Base-by-base conservation (phyloP, 2,329 filamentous ascomycete genomes). In the Apiospora phragmitis region DNA sequence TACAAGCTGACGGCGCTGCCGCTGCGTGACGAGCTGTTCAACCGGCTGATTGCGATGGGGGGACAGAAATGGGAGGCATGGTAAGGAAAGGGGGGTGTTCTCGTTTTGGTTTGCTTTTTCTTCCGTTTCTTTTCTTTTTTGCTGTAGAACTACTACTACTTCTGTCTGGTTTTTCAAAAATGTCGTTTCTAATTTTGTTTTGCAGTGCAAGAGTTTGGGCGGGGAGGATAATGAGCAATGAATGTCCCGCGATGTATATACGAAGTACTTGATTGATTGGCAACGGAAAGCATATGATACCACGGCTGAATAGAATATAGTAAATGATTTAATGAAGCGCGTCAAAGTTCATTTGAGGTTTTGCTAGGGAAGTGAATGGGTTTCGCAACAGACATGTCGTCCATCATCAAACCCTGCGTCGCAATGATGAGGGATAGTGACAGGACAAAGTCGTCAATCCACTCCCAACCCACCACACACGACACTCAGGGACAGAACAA, bases 51-150 rank as follows among this genome's bases (percentile, higher is more conserved):
- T 70, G 89, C 92, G 2, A 93, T 95, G 81, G 93, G 93, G 1
- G 87, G 87, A 18, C 93, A 96, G 85, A 94, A 94, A 85, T 96
- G 93, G 94, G 92, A 94, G 83, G 87, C 88, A 70, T 93, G 89
- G 90, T 95, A 32, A 62, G 55, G 55, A 18, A 21, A 59, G 35
- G 38, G 32, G 32, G 29, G 38, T 38, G 18, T 62, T 38, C 24
- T 18, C 16, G 32, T 55, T 9, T 11, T 5, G 41, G 41, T 42
- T 47, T n/a, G 18, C 9, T 35, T 47, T 8, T 21, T n/a, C 21
- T 59, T 59, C 3, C 16, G 5, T 3, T n/a, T 62, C 21, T 38
- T n/a, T 14, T 62, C 4, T 24, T 3, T 14, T 24, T 38, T 62
- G 32, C 38, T 62, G 12, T 35, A 59, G 29, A 35, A 59, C 29